Conservation (phyloP, 2,329 filamentous ascomycete genomes). For the Trichoderma harzianum region DNA sequence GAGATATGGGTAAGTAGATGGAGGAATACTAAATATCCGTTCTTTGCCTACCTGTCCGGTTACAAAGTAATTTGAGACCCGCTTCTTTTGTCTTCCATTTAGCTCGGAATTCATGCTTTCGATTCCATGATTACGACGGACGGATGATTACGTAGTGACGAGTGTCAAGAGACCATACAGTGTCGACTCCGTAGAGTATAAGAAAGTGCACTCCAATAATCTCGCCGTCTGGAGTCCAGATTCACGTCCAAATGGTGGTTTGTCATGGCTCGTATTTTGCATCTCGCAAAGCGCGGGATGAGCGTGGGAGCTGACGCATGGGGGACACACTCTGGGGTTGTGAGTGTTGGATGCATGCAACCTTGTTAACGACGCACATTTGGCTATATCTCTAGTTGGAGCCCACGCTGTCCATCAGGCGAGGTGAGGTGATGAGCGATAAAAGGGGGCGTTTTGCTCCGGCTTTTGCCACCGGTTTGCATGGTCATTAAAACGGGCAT, state of each 20-base stretch:
- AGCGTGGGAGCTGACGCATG: neutral
- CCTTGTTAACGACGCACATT: neutral
- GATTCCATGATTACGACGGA: neutral
- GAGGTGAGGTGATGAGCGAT: neutral
- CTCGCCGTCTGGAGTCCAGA: neutral
- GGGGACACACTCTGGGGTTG: neutral
- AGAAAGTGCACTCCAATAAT: neutral
- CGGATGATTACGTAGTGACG: neutral
- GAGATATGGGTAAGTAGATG: neutral
- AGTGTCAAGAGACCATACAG: neutral
- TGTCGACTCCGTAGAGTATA: neutral
- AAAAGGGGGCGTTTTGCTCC: neutral
- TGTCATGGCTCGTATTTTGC: neutral
- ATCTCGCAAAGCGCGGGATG: slow-evolving; percentile 4
- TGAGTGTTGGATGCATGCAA: neutral
- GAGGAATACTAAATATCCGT: neutral
- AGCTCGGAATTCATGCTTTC: neutral
- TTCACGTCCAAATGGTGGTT: neutral
- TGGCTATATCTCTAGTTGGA: neutral
- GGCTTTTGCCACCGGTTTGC: neutral
- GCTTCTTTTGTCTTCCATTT: neutral
- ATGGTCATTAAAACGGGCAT: neutral
- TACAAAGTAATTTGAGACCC: neutral
- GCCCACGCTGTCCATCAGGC: neutral
- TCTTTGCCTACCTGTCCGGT: neutral